These are phyloP conservation scores for Suillus tomentosus DNA, from an alignment of 768 basidiomycete genomes.

Conservation along the genomic window DNA sequence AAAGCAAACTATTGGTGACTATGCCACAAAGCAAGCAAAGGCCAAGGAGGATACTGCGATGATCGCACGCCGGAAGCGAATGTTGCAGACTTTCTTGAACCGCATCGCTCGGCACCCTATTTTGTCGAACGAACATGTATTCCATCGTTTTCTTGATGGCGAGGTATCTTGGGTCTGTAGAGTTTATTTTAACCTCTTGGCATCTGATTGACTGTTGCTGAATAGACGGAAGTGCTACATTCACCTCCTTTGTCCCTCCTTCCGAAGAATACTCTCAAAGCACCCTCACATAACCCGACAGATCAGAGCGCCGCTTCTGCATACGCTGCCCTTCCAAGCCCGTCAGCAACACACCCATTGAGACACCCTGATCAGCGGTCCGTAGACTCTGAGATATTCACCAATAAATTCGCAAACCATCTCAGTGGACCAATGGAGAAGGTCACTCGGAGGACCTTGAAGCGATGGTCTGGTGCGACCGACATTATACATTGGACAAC, in stretches of 20 bases:
- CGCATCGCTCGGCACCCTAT: constrained; percentile 91
- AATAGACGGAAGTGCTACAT: constrained; percentile 86
- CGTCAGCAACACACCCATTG: constrained; percentile 86
- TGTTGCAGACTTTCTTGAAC: constrained; percentile 95
- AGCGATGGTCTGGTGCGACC: constrained; percentile 87
- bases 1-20: constrained; percentile 93
- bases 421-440: constrained; percentile 94
- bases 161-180: constrained; percentile 90
- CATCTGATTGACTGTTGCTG: constrained; percentile 14
- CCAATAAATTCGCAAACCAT: constrained; percentile 92
- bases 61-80: constrained; percentile 89
- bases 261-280: constrained; percentile 95
- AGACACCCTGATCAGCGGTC: constrained; percentile 94
- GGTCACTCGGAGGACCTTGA: constrained; percentile 87
- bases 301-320: constrained; percentile 71
- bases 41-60: constrained; percentile 94
- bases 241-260: constrained; percentile 89
- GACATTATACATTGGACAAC: constrained; percentile 9
- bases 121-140: constrained; percentile 92
- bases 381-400: constrained; percentile 94
- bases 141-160: constrained; percentile 93
- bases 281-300: constrained; percentile 93
- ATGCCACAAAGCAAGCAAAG: constrained; percentile 95
- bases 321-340: constrained; percentile 86
- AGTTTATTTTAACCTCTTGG: not conserved